Evolutionary conservation across 768 basidiomycete species (phyloP), one percentile per base, ranked within the genome.

Genomic region (Tulasnella sp.): DNA sequence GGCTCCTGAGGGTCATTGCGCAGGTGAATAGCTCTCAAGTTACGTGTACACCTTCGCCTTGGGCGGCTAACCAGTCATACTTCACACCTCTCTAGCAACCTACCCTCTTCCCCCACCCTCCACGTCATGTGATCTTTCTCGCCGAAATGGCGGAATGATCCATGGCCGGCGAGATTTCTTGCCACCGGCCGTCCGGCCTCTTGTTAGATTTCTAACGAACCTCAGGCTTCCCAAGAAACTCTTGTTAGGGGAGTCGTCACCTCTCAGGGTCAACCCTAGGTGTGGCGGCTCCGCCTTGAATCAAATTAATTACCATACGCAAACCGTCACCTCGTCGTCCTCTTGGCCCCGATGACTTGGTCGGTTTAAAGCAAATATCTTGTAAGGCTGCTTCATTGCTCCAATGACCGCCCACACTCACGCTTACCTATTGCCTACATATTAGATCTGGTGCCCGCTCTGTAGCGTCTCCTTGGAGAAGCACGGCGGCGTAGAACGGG

Each of bases 271-370:
- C 16, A 12, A n/a, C 0, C 44, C 44, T 18, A 44, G 44, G 16
- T 14, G 14, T 44, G 44, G 19, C 19, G 19, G 44, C 44, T 44
- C 44, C 44, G 14, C 19, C 44, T 44, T 18, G 44, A 68, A 10
- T 14, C 62, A 68, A 68, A 68, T 68, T 14, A 68, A 68, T 68
- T 68, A 68, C 62, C 62, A 68, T 68, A 68, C 62, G 36, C 31
- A 31, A 34, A 6, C 6, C 62, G 14, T 27, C 27, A 68, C 62
- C 62, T 44, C 16, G 44, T 44, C 44, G 14, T 36, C 62, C 27
- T 68, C 62, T 36, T 14, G 31, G 31, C 34, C 31, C 31, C 31
- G 31, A 68, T 34, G 62, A 68, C 34, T n/a, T 8, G 62, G 62
- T 27, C 44, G 4, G 9, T 16, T 16, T 3, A 9, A 8, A 58